A percentile compares a stretch with the other conserved stretches of the same genome.
These are phyloP conservation scores for Claviceps maximensis DNA, from an alignment of 2,329 filamentous ascomycete genomes.

Conservation along the genomic window DNA sequence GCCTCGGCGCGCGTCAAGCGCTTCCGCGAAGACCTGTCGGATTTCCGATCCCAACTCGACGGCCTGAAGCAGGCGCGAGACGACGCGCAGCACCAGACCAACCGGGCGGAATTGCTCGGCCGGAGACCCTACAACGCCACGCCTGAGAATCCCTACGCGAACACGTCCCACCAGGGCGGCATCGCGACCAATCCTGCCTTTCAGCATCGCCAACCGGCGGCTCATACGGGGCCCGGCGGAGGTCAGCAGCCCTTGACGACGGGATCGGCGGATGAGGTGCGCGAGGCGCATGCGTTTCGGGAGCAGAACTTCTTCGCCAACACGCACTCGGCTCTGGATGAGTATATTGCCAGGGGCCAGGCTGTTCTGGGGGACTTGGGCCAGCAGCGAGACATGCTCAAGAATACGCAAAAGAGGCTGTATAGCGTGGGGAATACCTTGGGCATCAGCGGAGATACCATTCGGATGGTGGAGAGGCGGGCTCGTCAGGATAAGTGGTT, in stretches of 20 bases:
- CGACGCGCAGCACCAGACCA: constrained; percentile 50
- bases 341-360: constrained; percentile 83
- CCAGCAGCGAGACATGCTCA: constrained; percentile 85
- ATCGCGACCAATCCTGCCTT: constrained; percentile 21
- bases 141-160: constrained; percentile 87
- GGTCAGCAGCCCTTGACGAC: constrained; percentile 22
- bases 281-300: constrained; percentile 72
- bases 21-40: constrained; percentile 70
- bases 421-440: constrained; percentile 92
- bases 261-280: constrained; percentile 47
- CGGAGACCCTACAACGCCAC: constrained; percentile 66
- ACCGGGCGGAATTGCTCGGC: constrained; percentile 72
- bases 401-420: constrained; percentile 79
- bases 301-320: constrained; percentile 79
- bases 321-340: constrained; percentile 77
- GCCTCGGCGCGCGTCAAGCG: constrained; percentile 73
- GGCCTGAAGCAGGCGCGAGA: constrained; percentile 65
- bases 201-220: constrained; percentile 29
- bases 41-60: constrained; percentile 68
- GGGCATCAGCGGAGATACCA: constrained; percentile 88
- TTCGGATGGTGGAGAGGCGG: constrained; percentile 86
- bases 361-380: constrained; percentile 81
- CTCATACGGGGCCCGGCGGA: too few relatives aligned
- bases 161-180: constrained; percentile 25
- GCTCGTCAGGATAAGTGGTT: constrained; percentile 98